Evolutionary conservation across 305 asterid genomes (phyloP), one percentile per base, ranked within the genome.

Genomic region (Fraxinus platypoda): DNA sequence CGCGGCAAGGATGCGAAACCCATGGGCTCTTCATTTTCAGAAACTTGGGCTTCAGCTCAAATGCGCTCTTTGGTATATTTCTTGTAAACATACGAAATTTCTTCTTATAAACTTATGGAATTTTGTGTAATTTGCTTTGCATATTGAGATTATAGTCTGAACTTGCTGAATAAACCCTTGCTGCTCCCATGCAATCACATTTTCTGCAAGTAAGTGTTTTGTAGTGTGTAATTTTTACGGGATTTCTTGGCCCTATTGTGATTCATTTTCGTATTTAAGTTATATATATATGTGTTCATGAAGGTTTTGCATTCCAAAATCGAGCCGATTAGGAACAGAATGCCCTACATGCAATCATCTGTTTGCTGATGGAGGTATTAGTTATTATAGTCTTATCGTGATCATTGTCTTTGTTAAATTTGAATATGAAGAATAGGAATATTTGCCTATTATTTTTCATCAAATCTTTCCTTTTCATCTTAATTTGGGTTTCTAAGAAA

Each of bases 181-280:
- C 68, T 94, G 91, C 98, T 95, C 49, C 98, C 99, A 2, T 95
- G 99, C 78, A 88, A 92, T 87, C 99, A 95, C 88, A 79, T 93
- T 76, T 85, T 95, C 83, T 95, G 99, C 97, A 81, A 83, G 99
- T 93, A 86, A 89, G 98, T 88, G 78, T 1, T 6, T 52, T 77
- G 28, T 21, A 3, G 34, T 1, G 2, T 34, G 8, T 4, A 19
- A n/a, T 8, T 21, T 59, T 25, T 9, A 8, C 54, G 54, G 5
- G 17, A 41, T 41, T 43, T 43, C 5, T 43, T 43, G 17, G 54
- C 54, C 54, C 17, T 12, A 11, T 43, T 43, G 54, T 43, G 31
- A 62, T 62, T 49, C 62, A 49, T 49, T 49, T 15, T 2, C 62
- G 19, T 31, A 25, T 34, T 74, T 72, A 23, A 62, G 72, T 37